Evolutionary conservation across 2,329 filamentous ascomycete species (phyloP), one percentile per base, ranked within the genome.

Genomic region (Stachybotrys chlorohalonatus): DNA sequence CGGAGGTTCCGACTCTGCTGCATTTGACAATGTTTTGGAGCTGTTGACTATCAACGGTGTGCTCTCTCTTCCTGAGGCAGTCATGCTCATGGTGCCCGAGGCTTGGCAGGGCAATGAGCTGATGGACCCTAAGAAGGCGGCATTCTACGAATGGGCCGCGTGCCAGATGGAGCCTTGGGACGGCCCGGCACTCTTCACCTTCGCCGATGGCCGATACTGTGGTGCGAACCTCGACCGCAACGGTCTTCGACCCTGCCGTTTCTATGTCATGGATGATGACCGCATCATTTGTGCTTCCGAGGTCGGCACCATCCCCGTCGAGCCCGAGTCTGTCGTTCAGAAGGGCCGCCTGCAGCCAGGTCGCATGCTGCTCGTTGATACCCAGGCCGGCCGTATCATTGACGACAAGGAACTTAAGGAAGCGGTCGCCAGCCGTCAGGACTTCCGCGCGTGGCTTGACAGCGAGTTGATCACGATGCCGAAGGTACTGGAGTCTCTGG

Each of bases 91-190:
- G 92, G 90, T 97, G 52, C 93, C 93, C 24, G 93, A 97, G 74
- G 93, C 93, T 57, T 97, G 93, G 93, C 91, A 97, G 73, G 93
- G 92, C 58, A 96, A 96, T 72, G 78, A 85, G 45, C 79, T 85
- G 57, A 95, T 97, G 87, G 92, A 96, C 65, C 90, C 91, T 55
- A 89, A 90, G 66, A 97, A 97, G 76, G 89, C 92, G 56, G 93
- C 93, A 52, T 97, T 96, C 75, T 97, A 97, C 74, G 92, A 97
- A 72, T 97, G 93, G 91, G 93, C 93, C 65, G 92, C 91, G 61
- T 97, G 93, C 72, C 89, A 95, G 79, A 97, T 97, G 93, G 93
- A 97, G 77, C 92, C 93, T 15, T 97, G 93, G 93, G 93, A 97
- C 73, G 93, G 93, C 16, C 93, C 93, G 39, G 93, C 93, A 54